Base-by-base conservation (phyloP, 495 filamentous ascomycete species). In the Daldinia grandis region DNA sequence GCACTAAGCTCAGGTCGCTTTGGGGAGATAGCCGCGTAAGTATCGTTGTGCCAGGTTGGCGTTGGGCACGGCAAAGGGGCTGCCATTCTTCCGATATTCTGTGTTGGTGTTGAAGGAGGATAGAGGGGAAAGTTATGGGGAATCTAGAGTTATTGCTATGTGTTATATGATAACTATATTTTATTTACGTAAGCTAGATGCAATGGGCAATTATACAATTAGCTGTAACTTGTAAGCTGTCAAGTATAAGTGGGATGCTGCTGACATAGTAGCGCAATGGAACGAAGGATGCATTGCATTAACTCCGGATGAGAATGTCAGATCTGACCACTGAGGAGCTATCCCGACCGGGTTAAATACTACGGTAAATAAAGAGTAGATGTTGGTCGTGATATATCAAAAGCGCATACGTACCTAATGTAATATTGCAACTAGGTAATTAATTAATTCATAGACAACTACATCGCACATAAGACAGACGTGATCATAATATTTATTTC, bases 1-100 rank as follows among this genome's bases (percentile, higher is more conserved):
- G 21, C 55, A 25, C 31, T 38, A 24, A 58, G 33, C 21, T 58
- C 55, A n/a, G 55, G 33, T 1, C 55, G 55, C 1, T 31, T 12
- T 4, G 55, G 55, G 4, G 55, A 58, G 19, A 37, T 58, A 33
- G 31, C 19, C 27, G 55, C n/a, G 17, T 58, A 37, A 1, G 55
- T 37, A 15, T 58, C 33, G 17, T 19, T 58, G 33, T 58, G 55
- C 55, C 55, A 58, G 7, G 31, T 35, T 38, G 31, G 33, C 19
- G 55, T 58, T 6, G 55, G 55, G 33, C 1, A 58, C 5, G 55
- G 55, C 4, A 58, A 0, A 17, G 55, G 33, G 25, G 55, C 30
- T 17, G 21, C 19, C 50, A 54, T 54, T 30, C 2, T 54, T n/a
- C 19, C 24, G 4, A 25, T 25, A 0, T 12, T 21, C 14, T 12